Percentiles rank a stretch among this genome's conserved stretches.
Evolutionary conservation across 257 asterid genomes (phyloP).

Genomic region (Ophiorrhiza pumila): DNA sequence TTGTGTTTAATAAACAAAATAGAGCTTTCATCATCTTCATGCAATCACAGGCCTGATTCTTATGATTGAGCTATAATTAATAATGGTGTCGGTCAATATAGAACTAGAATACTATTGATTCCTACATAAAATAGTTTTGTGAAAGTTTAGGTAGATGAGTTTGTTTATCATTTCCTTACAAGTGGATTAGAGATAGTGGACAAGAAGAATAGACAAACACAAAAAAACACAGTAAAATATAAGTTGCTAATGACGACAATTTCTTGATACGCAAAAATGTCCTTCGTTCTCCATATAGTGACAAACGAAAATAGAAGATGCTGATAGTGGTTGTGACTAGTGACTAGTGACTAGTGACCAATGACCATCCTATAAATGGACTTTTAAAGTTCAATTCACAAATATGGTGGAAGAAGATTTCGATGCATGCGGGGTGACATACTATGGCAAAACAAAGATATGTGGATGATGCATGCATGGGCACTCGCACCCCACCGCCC

Average conservation of each 20-base stretch:
- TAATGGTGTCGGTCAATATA: not conserved
- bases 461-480: not conserved
- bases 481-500: not conserved
- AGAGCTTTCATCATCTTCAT: too few species aligned
- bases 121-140: not conserved
- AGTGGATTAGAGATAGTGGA: not conserved
- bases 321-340: not conserved
- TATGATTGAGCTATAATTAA: not conserved
- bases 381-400: not conserved
- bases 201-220: not conserved
- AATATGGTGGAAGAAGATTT: not conserved
- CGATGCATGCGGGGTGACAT: not conserved
- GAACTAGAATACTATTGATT: not conserved
- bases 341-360: not conserved
- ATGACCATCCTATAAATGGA: too few species aligned
- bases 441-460: not conserved
- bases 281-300: not conserved
- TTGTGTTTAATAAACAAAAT: too few species aligned
- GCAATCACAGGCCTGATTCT: not conserved
- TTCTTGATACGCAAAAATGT: not conserved
- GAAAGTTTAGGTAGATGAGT: slow-evolving; percentile 6
- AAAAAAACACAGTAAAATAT: not conserved
- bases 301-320: slow-evolving; percentile 15
- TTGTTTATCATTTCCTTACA: not conserved
- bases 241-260: not conserved